Conservation (phyloP, 495 filamentous ascomycete species). For the Aspergillus diversus region DNA sequence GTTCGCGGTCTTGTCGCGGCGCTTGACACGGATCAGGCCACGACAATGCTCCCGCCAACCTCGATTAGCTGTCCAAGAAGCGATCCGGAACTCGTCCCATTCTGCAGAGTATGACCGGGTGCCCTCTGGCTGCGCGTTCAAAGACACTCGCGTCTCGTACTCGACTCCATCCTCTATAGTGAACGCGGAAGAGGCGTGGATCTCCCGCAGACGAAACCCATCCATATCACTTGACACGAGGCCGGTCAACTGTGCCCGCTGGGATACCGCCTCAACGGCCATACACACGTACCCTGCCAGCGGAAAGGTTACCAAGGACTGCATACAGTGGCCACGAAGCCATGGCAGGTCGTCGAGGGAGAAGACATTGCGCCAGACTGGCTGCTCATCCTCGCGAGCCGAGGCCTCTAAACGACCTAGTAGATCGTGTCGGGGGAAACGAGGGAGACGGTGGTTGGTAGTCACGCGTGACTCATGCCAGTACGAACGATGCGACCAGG, state of each 20-base stretch:
- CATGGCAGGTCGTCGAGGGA: neutral
- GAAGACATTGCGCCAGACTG: neutral
- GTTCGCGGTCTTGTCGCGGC: neutral
- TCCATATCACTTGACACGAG: neutral
- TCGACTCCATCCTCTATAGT: neutral
- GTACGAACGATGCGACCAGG: neutral
- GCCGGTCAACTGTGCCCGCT: neutral
- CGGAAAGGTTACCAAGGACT: neutral
- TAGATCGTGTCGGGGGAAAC: neutral
- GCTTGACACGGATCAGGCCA: neutral
- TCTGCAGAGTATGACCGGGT: neutral
- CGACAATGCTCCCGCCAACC: neutral
- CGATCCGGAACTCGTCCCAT: neutral
- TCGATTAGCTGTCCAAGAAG: neutral
- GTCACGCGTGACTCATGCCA: neutral
- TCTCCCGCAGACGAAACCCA: too few relatives aligned
- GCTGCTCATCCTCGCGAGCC: neutral
- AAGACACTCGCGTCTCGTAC: neutral
- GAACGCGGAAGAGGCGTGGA: neutral
- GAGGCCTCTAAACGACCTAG: neutral
- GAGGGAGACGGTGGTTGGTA: neutral
- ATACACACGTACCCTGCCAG: neutral
- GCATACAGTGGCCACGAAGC: neutral
- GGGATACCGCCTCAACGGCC: neutral
- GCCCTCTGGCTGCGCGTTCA: neutral